Evolutionary conservation across 129 eudicot genomes (phyloP).

Genomic region (Ambrosia trifida): DNA sequence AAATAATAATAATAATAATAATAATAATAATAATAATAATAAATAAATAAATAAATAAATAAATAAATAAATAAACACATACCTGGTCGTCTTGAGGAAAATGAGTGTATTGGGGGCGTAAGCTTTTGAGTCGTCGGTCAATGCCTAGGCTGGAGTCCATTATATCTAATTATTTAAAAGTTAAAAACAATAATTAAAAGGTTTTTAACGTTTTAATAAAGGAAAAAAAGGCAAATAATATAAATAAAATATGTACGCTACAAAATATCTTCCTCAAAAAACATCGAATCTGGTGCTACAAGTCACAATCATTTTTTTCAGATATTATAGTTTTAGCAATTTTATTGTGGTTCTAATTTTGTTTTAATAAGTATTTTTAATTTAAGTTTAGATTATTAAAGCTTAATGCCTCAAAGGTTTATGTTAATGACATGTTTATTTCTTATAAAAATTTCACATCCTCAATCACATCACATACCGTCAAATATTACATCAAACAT

Average conservation of each 20-base stretch:
- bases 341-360: not conserved
- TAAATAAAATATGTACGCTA: not conserved
- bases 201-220: not conserved
- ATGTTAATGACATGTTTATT: not conserved
- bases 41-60: not conserved
- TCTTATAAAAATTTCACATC: not conserved
- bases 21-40: not conserved
- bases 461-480: too few species aligned
- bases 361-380: too few species aligned
- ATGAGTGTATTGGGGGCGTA: conserved; percentile 13
- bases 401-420: not conserved
- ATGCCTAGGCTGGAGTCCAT: conserved; percentile 1
- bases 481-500: too few species aligned
- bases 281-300: not conserved
- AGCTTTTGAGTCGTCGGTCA: conserved; percentile 15
- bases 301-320: not conserved
- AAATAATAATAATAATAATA: not conserved
- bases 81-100: conserved; percentile 34
- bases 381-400: not conserved
- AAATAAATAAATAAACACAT: not conserved
- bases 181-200: not conserved
- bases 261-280: conserved; percentile 24
- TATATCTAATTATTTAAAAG: conserved; percentile 14
- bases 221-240: not conserved
- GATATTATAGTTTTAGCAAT: not conserved